phyloP scores from a whole-genome alignment of 371 early-diverging fungal genomes.

The Entomophthora muscae region DNA sequence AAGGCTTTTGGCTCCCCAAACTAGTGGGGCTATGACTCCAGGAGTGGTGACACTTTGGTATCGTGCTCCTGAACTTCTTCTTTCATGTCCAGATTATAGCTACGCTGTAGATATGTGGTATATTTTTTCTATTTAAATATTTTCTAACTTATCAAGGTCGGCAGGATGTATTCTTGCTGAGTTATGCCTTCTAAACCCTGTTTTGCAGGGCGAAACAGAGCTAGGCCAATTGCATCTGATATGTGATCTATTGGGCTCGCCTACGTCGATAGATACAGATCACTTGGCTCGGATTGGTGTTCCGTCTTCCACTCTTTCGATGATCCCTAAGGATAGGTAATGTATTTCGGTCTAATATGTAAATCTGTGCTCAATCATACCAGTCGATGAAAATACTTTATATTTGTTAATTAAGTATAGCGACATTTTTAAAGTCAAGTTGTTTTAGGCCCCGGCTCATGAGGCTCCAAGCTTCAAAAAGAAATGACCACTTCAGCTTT shows the following conservation, averaged over 20 bases:
- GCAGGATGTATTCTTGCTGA: conserved; percentile 3
- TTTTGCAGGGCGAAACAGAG: not conserved
- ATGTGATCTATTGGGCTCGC: not conserved
- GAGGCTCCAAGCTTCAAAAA: not conserved
- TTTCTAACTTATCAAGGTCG: not conserved
- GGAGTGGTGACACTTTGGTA: conserved; percentile 95
- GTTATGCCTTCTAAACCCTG: not conserved
- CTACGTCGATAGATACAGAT: not conserved
- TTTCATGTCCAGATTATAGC: conserved; percentile 61
- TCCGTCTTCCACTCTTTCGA: not conserved
- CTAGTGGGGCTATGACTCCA: conserved; percentile 64
- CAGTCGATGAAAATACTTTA: not conserved
- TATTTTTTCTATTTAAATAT: not conserved
- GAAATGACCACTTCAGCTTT: not conserved
- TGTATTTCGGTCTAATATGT: not conserved
- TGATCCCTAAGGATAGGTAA: not conserved
- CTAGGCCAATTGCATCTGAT: not conserved
- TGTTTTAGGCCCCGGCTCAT: not conserved
- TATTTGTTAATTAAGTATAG: not conserved
- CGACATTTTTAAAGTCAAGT: too few species aligned
- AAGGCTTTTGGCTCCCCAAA: conserved; percentile 35
- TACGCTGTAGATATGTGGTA: conserved; percentile 85
- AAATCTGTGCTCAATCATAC: not conserved
- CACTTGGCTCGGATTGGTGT: not conserved
- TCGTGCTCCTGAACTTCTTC: conserved; percentile 78